phyloP scores from a whole-genome alignment of 1,284 basidiomycete species.

The Sporisorium graminicola region DNA sequence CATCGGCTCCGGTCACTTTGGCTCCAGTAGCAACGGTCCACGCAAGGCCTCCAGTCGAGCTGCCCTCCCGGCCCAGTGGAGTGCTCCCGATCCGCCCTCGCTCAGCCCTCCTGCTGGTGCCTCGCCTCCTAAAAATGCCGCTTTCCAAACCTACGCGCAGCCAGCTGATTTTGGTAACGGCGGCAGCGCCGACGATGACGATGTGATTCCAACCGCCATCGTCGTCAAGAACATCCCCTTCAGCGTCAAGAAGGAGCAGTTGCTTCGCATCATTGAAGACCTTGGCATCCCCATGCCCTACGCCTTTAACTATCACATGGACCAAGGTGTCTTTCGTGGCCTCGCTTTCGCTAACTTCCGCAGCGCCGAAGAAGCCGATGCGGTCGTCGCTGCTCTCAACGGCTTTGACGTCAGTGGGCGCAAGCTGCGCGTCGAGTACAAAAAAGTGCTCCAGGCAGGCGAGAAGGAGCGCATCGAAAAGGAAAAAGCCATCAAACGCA shows the following conservation, averaged over 20 bases:
- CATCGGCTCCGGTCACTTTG: constrained; percentile 43
- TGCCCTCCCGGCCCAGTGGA: constrained; percentile 54
- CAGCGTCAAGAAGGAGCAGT: constrained; percentile 93
- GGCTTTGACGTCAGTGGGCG: constrained; percentile 93
- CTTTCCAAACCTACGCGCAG: constrained; percentile 21
- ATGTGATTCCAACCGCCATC: constrained; percentile 98
- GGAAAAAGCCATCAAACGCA: constrained; percentile 97
- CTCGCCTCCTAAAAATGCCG: constrained; percentile 33
- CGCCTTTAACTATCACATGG: constrained; percentile 82
- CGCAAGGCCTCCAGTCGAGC: constrained; percentile 38
- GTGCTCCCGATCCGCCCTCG: constrained; percentile 30
- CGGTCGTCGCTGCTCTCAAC: constrained; percentile 93
- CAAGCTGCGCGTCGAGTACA: constrained; percentile 98
- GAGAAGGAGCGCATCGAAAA: constrained; percentile 99
- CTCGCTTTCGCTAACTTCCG: constrained; percentile 99
- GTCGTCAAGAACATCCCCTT: constrained; percentile 99
- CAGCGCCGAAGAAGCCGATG: constrained; percentile 88
- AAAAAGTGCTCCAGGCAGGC: constrained; percentile 97
- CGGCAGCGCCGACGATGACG: constrained; percentile 77
- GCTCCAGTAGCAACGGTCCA: constrained; percentile 32
- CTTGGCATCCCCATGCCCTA: constrained; percentile 97
- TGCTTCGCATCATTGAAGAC: constrained; percentile 94
- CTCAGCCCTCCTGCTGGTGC: constrained; percentile 30
- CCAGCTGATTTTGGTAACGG: not conserved
- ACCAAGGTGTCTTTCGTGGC: constrained; percentile 86